Conservation (phyloP, 371 early-diverging fungal genomes). For the Mucor sp. region DNA sequence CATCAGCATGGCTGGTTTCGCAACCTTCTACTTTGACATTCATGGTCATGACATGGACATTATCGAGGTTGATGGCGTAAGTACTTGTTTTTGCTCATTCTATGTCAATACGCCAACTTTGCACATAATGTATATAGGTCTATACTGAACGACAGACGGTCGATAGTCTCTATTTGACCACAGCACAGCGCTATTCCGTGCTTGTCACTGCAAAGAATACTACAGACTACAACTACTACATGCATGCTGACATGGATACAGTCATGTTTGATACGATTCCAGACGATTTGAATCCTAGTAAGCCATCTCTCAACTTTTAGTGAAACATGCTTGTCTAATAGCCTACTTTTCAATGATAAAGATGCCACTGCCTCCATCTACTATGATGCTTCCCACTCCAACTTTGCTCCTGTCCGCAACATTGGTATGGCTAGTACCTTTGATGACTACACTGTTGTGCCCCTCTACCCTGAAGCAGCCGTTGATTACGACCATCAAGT, state of each 20-base stretch:
- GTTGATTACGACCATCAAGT: constrained; percentile 50
- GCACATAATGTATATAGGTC: constrained; percentile 1
- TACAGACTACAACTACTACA: constrained; percentile 64
- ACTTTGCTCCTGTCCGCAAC: constrained; percentile 43
- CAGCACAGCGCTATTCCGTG: constrained; percentile 75
- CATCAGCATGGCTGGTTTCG: constrained; percentile 75
- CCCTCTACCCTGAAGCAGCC: constrained; percentile 37
- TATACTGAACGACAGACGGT: constrained; percentile 61
- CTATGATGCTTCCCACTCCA: constrained; percentile 41
- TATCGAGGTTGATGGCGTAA: constrained; percentile 81
- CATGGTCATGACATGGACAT: constrained; percentile 77
- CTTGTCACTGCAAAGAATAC: constrained; percentile 73
- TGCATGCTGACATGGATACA: constrained; percentile 77
- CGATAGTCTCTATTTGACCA: constrained; percentile 57
- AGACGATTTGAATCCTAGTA: constrained; percentile 42
- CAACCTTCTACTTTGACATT: constrained; percentile 77
- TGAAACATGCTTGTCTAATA: too few species aligned
- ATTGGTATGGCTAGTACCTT: constrained; percentile 39
- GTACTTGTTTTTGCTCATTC: too few species aligned
- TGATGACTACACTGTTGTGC: constrained; percentile 55
- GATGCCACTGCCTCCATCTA: too few species aligned
- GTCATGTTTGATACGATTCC: constrained; percentile 77
- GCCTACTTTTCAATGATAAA: too few species aligned
- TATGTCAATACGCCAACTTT: too few species aligned
- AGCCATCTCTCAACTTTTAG: too few species aligned